A percentile compares a stretch with the other conserved stretches of the same genome.
phyloP scores from a whole-genome alignment of 1,284 basidiomycete genomes.

The Papiliotrema flavescens region DNA sequence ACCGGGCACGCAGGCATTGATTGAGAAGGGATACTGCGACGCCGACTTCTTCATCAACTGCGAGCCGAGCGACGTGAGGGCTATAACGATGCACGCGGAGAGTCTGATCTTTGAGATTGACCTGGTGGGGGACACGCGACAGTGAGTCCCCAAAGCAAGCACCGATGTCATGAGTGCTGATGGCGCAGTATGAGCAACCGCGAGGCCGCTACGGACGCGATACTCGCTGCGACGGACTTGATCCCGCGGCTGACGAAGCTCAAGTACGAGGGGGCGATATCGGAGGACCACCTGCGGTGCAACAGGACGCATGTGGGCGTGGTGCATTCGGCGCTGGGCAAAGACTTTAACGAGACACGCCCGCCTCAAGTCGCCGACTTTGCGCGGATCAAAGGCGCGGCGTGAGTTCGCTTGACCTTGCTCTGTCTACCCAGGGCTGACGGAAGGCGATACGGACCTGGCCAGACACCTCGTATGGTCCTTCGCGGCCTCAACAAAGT shows the following conservation, averaged over 20 bases:
- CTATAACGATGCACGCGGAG: slow-evolving; percentile 19
- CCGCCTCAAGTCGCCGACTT: slow-evolving; percentile 18
- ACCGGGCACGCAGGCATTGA: slow-evolving; percentile 13
- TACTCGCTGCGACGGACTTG: slow-evolving; percentile 10
- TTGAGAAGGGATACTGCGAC: slow-evolving; percentile 13
- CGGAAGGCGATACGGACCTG: slow-evolving; percentile 13
- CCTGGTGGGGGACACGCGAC: slow-evolving; percentile 13
- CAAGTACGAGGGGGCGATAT: slow-evolving; percentile 12
- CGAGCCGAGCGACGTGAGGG: slow-evolving; percentile 17
- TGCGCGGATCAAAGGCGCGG: slow-evolving; percentile 9
- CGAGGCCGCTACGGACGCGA: slow-evolving; percentile 12
- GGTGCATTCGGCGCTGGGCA: slow-evolving; percentile 8
- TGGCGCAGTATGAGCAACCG: slow-evolving; percentile 14
- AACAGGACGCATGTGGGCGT: slow-evolving; percentile 13
- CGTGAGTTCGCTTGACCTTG: slow-evolving; percentile 3
- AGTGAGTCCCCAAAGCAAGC: slow-evolving; percentile 5
- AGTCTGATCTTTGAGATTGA: slow-evolving; percentile 12
- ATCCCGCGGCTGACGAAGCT: slow-evolving; percentile 9
- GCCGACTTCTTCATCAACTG: slow-evolving; percentile 21
- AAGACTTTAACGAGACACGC: slow-evolving; percentile 12
- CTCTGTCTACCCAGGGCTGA: too few species aligned
- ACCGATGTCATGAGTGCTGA: neutral
- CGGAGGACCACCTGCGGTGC: slow-evolving; percentile 9
- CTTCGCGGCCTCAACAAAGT: slow-evolving; percentile 4
- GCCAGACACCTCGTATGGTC: slow-evolving; percentile 10